Conservation (phyloP, 805 yeast genomes). For the Candida coleopterorum region DNA sequence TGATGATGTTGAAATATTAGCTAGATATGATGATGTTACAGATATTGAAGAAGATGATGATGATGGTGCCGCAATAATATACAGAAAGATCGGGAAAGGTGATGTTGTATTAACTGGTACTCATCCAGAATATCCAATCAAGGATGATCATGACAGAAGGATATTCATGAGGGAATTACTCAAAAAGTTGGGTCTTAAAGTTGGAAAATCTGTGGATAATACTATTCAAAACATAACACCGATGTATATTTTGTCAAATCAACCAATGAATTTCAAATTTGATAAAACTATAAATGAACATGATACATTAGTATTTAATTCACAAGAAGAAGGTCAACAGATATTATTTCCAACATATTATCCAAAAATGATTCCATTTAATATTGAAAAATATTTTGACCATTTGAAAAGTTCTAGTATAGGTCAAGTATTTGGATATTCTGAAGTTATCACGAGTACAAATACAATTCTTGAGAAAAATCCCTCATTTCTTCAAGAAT, state of each 20-base stretch:
- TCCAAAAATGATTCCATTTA: conserved; percentile 62
- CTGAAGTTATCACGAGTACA: conserved; percentile 90
- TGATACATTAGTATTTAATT: conserved; percentile 11
- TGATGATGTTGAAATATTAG: conserved; percentile 67
- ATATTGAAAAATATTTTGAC: conserved; percentile 51
- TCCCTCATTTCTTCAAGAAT: conserved; percentile 45
- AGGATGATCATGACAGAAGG: conserved; percentile 37
- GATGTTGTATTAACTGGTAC: conserved; percentile 73
- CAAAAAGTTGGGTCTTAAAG: conserved; percentile 59
- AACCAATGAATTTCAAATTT: conserved; percentile 37
- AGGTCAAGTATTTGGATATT: conserved; percentile 68
- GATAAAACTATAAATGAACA: conserved; percentile 32
- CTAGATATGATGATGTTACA: conserved; percentile 53
- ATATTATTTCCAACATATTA: conserved; percentile 38
- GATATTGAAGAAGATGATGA: conserved; percentile 41
- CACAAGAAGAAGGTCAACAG: conserved; percentile 17
- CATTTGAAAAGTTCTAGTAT: conserved; percentile 34
- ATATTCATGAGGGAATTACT: conserved; percentile 56
- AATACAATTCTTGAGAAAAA: conserved; percentile 74
- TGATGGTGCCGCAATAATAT: conserved; percentile 65
- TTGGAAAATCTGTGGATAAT: conserved; percentile 45
- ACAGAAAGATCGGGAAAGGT: conserved; percentile 69
- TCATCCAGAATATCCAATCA: conserved; percentile 83
- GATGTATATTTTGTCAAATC: conserved; percentile 46
- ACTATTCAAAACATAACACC: conserved; percentile 69